These are phyloP conservation scores for Knoxdaviesia proteae DNA, from an alignment of 2,329 filamentous ascomycete genomes.

Conservation along the genomic window DNA sequence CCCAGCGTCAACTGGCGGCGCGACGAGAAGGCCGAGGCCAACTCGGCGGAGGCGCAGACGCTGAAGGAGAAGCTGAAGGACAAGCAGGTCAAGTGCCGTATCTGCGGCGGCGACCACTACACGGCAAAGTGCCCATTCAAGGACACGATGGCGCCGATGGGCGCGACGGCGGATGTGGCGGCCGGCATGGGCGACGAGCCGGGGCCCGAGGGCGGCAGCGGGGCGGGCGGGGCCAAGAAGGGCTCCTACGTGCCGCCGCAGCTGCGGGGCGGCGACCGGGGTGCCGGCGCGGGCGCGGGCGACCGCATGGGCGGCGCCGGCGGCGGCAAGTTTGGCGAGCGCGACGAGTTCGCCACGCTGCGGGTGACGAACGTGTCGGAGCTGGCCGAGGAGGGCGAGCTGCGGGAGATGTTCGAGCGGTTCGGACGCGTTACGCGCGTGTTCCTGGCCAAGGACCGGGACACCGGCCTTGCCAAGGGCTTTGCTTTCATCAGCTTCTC, in stretches of 20 bases:
- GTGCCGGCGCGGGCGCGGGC: slow-evolving; percentile 34
- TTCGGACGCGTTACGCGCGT: slow-evolving; percentile 94
- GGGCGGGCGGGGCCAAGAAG: slow-evolving; percentile 44
- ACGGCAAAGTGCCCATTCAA: slow-evolving; percentile 98
- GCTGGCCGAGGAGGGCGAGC: slow-evolving; percentile 86
- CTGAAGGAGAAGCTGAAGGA: slow-evolving; percentile 79
- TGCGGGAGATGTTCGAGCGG: slow-evolving; percentile 94
- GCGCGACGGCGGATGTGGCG: slow-evolving; percentile 35
- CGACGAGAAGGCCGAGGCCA: slow-evolving; percentile 63
- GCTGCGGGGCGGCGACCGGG: slow-evolving; percentile 48
- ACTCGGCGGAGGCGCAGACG: slow-evolving; percentile 49
- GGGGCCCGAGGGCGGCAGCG: slow-evolving; percentile 25
- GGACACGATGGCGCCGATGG: slow-evolving; percentile 89
- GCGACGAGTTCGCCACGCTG: slow-evolving; percentile 89
- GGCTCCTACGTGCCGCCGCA: slow-evolving; percentile 88
- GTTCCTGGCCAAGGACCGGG: slow-evolving; percentile 93
- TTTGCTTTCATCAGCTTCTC: slow-evolving; percentile 98
- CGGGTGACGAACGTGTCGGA: slow-evolving; percentile 97
- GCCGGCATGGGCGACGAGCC: slow-evolving; percentile 32
- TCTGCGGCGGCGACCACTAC: slow-evolving; percentile 97
- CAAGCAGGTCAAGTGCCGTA: slow-evolving; percentile 99
- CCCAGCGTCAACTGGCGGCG: slow-evolving; percentile 88
- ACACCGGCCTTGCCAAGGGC: slow-evolving; percentile 89
- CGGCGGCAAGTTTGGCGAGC: slow-evolving; percentile 66
- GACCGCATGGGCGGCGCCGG: slow-evolving; percentile 50